Evolutionary conservation across 192 early-diverging fungal species (phyloP).

Genomic region (Podila verticillata): DNA sequence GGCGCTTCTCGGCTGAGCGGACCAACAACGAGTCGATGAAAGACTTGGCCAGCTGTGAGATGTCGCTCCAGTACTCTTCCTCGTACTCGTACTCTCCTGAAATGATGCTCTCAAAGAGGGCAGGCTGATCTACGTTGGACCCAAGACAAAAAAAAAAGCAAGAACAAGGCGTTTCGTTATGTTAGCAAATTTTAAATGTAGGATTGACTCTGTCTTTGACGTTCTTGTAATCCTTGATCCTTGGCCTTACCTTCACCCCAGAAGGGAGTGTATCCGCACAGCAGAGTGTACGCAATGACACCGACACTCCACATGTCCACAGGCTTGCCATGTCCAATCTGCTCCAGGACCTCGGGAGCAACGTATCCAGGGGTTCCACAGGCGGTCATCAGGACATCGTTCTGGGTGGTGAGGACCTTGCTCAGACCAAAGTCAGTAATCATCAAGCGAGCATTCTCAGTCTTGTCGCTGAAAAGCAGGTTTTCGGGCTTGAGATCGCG

Average conservation of each 20-base stretch:
- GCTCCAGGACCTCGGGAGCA: constrained; percentile 86
- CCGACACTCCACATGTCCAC: constrained; percentile 98
- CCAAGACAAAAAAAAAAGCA: constrained; percentile 5
- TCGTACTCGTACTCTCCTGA: constrained; percentile 74
- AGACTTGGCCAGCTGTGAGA: constrained; percentile 80
- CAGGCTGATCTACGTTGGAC: constrained; percentile 55
- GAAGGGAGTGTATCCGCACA: constrained; percentile 84
- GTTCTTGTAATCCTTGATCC: too few species aligned
- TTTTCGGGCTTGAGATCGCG: constrained; percentile 90
- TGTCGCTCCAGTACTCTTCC: constrained; percentile 82
- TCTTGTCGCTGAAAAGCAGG: constrained; percentile 74
- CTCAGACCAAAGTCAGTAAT: constrained; percentile 92
- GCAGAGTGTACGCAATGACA: constrained; percentile 87
- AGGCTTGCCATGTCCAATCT: constrained; percentile 89
- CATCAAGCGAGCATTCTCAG: constrained; percentile 72
- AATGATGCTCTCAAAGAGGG: constrained; percentile 76
- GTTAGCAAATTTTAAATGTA: constrained; percentile 18
- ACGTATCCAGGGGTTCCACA: constrained; percentile 94
- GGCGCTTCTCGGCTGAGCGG: constrained; percentile 74
- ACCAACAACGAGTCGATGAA: constrained; percentile 75
- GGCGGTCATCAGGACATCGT: constrained; percentile 85
- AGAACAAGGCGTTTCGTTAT: constrained; percentile 53
- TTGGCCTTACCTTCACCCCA: constrained; percentile 55
- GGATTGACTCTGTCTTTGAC: constrained; percentile 34
- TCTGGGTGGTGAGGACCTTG: constrained; percentile 73